Conservation (phyloP, 2,329 filamentous ascomycete species). For the Thielaviopsis ethacetica region DNA sequence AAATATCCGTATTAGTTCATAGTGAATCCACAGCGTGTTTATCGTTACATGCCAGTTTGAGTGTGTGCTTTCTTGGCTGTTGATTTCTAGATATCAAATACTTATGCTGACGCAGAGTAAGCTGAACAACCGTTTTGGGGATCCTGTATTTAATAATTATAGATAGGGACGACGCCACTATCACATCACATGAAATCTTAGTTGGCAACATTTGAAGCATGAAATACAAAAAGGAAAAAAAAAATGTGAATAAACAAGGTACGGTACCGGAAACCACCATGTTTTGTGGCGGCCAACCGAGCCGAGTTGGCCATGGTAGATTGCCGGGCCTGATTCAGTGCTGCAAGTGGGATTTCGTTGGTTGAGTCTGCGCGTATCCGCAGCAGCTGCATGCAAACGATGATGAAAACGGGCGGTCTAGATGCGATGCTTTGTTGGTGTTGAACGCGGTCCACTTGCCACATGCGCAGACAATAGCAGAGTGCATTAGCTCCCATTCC, state of each 20-base stretch:
- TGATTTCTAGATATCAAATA: neutral
- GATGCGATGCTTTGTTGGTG: no score
- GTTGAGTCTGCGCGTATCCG: neutral
- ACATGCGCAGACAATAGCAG: neutral
- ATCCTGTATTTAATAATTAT: neutral
- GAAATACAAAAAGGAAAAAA: neutral
- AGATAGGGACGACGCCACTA: neutral
- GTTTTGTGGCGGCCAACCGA: neutral
- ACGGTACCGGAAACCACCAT: neutral
- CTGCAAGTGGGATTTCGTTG: neutral
- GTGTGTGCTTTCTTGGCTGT: no score
- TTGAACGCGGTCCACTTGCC: neutral
- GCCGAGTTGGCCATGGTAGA: neutral
- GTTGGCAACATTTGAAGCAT: no score
- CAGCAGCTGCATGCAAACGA: no score
- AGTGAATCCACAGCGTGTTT: no score
- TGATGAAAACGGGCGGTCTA: no score
- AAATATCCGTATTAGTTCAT: neutral
- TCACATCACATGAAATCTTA: neutral
- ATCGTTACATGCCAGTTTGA: no score
- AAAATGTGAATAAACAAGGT: neutral
- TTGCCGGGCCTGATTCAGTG: neutral
- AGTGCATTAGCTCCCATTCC: neutral
- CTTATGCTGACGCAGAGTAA: neutral
- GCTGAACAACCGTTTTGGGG: neutral